Conservation (phyloP, 495 filamentous ascomycete genomes). For the Aspergillus cavernicola region DNA sequence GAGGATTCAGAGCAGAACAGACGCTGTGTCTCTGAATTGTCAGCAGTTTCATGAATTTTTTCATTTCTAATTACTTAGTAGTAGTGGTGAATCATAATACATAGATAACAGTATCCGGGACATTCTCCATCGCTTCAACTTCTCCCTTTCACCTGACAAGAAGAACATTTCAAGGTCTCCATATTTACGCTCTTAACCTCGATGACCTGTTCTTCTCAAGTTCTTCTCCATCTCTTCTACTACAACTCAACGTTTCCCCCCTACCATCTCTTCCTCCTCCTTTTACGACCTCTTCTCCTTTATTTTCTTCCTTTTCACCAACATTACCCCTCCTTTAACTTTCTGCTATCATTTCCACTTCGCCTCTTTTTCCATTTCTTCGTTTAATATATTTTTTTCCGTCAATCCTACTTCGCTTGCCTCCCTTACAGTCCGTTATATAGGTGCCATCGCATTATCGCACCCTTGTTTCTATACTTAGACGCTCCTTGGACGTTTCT, state of each 20-base stretch:
- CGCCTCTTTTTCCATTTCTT: background rate
- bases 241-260: slow-evolving; percentile 7
- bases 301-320: slow-evolving; percentile 12
- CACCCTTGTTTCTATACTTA: slow-evolving; percentile 14
- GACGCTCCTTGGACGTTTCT: slow-evolving; percentile 13
- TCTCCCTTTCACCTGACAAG: background rate
- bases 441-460: slow-evolving; percentile 6
- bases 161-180: background rate
- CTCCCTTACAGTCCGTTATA: slow-evolving; percentile 8
- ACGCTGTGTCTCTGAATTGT: too few relatives aligned
- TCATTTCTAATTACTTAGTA: too few relatives aligned
- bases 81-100: too few relatives aligned
- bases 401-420: background rate
- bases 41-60: too few relatives aligned
- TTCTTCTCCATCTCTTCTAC: slow-evolving; percentile 16
- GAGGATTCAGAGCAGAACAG: background rate
- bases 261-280: slow-evolving; percentile 19
- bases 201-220: slow-evolving; percentile 14
- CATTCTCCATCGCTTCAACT: background rate
- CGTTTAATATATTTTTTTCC: slow-evolving; percentile 13
- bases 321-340: slow-evolving; percentile 18
- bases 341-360: slow-evolving; percentile 7
- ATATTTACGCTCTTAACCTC: background rate
- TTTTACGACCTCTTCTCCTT: slow-evolving; percentile 5
- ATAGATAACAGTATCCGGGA: background rate